These are phyloP conservation scores for Hyaloscypha variabilis DNA, from an alignment of 495 filamentous ascomycete genomes.

Conservation along the genomic window DNA sequence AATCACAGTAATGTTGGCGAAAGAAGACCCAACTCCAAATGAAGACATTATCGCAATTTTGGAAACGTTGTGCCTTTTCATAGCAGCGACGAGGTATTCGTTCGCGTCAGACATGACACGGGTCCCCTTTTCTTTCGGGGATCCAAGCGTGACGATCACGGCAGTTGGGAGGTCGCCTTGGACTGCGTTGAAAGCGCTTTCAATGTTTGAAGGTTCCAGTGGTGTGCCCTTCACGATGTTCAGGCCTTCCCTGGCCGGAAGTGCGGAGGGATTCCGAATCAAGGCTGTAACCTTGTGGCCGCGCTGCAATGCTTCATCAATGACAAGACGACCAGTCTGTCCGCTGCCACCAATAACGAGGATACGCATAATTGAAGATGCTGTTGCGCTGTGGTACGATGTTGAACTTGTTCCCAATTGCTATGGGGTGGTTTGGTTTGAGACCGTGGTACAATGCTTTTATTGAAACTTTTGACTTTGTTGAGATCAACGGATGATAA, in stretches of 20 bases:
- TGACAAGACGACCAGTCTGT: slow-evolving; percentile 44
- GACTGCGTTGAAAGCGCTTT: slow-evolving; percentile 36
- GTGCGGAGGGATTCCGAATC: slow-evolving; percentile 39
- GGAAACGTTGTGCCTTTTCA: slow-evolving; percentile 38
- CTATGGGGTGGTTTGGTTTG: slow-evolving; percentile 26
- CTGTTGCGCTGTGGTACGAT: slow-evolving; percentile 23
- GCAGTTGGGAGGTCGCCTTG: slow-evolving; percentile 33
- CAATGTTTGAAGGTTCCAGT: slow-evolving; percentile 37
- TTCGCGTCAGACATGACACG: slow-evolving; percentile 32
- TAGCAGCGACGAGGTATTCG: slow-evolving; percentile 38
- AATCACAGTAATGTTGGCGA: slow-evolving; percentile 34
- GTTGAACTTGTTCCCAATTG: slow-evolving; percentile 24
- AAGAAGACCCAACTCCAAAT: slow-evolving; percentile 41
- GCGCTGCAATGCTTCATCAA: slow-evolving; percentile 43
- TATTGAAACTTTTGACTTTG: slow-evolving; percentile 27
- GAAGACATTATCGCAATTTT: slow-evolving; percentile 43
- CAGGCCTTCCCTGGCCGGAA: slow-evolving; percentile 33
- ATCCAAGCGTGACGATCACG: slow-evolving; percentile 40
- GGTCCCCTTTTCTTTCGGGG: slow-evolving; percentile 25
- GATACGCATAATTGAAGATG: slow-evolving; percentile 40
- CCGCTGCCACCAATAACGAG: slow-evolving; percentile 47
- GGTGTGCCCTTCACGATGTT: slow-evolving; percentile 44
- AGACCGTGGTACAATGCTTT: slow-evolving; percentile 26
- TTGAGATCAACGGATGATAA: slow-evolving; percentile 25
- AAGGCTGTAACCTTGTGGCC: slow-evolving; percentile 45